Conservation (phyloP, 768 basidiomycete genomes). For the Termitomyces heimii region DNA sequence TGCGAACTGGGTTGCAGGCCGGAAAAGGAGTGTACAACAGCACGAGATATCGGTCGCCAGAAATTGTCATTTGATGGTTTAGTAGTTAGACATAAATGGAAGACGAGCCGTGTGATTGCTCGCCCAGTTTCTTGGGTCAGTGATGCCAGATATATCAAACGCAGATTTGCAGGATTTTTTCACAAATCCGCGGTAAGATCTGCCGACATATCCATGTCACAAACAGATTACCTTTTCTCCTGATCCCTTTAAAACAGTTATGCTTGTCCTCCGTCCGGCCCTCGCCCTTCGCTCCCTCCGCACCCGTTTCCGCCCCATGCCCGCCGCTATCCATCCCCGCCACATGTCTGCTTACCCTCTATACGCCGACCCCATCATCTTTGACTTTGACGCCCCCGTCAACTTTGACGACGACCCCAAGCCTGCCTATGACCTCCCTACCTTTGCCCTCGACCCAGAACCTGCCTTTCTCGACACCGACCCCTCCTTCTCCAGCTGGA, state of each 20-base stretch:
- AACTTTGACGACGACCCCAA: conserved; percentile 38
- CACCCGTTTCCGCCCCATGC: conserved; percentile 27
- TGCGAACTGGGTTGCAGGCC: conserved; percentile 37
- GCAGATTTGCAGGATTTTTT: background rate
- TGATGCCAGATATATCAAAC: background rate
- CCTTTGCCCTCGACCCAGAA: conserved; percentile 8
- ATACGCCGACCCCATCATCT: conserved; percentile 44
- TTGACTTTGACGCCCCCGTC: conserved; percentile 48
- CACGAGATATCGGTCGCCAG: conserved; percentile 53
- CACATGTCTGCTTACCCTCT: conserved; percentile 11
- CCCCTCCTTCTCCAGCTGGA: conserved; percentile 52
- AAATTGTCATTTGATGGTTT: conserved; percentile 30
- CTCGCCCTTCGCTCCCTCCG: conserved; percentile 21
- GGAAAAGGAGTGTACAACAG: conserved; percentile 88
- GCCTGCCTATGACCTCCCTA: conserved; percentile 23
- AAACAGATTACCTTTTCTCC: conserved; percentile 1
- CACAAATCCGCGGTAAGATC: background rate
- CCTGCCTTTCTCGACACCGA: conserved; percentile 17
- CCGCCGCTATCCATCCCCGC: conserved; percentile 28
- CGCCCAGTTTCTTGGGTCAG: background rate
- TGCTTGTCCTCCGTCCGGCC: conserved; percentile 18
- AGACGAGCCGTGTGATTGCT: background rate
- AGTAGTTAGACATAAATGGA: conserved; percentile 1
- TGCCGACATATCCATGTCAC: conserved; percentile 7
- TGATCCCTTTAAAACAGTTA: conserved; percentile 37